phyloP scores from a whole-genome alignment of 2,329 filamentous ascomycete species.

The Nannizziopsis arthrosporioides region DNA sequence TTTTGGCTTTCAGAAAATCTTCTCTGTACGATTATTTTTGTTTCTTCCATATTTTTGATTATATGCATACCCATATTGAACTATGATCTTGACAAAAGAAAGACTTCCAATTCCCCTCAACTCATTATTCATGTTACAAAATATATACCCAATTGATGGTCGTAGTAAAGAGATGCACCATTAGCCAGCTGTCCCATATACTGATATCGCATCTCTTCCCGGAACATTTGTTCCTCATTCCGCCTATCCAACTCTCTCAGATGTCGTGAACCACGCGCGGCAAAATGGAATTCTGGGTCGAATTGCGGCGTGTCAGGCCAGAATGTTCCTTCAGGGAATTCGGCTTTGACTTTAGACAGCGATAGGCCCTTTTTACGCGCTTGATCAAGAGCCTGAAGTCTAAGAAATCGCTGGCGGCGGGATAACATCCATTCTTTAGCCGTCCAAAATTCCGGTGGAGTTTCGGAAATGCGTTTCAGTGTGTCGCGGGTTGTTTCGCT shows the following conservation, averaged over 20 bases:
- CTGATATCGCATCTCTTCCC: background rate
- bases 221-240: background rate
- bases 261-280: background rate
- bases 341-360: background rate
- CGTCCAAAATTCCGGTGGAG: constrained; percentile 15
- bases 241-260: background rate
- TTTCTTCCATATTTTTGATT: background rate
- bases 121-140: background rate
- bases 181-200: too few relatives aligned
- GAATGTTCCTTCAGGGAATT: constrained; percentile 12
- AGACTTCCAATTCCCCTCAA: background rate
- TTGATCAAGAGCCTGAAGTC: constrained; percentile 1
- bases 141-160: too few relatives aligned
- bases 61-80: background rate
- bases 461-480: constrained; percentile 6
- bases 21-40: background rate
- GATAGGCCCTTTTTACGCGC: background rate
- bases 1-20: background rate
- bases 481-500: constrained; percentile 7
- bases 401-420: constrained; percentile 12
- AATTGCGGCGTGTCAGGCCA: constrained; percentile 12
- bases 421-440: constrained; percentile 13
- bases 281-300: background rate
- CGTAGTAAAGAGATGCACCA: too few relatives aligned
- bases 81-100: background rate